A percentile compares a stretch with the other conserved stretches of the same genome.
phyloP scores from a whole-genome alignment of 2,329 filamentous ascomycete genomes.

The Neoascochyta sp. region DNA sequence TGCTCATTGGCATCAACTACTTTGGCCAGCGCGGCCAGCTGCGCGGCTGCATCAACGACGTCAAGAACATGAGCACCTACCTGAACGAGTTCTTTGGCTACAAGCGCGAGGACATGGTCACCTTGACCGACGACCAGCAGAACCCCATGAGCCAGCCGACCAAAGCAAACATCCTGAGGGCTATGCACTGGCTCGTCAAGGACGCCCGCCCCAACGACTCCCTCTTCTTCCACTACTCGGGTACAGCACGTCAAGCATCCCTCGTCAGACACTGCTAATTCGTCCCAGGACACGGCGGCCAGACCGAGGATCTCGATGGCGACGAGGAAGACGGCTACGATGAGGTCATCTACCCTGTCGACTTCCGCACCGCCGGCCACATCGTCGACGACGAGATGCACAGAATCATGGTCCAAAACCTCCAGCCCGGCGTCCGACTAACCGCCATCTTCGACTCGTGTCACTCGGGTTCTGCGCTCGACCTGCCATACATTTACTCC shows the following conservation, averaged over 20 bases:
- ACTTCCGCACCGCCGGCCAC: slow-evolving; percentile 74
- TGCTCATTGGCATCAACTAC: slow-evolving; percentile 95
- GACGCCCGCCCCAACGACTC: slow-evolving; percentile 90
- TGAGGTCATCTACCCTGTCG: slow-evolving; percentile 79
- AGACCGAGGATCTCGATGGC: slow-evolving; percentile 73
- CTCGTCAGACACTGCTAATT: neutral
- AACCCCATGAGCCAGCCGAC: slow-evolving; percentile 97
- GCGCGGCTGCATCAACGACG: slow-evolving; percentile 93
- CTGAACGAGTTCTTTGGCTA: slow-evolving; percentile 87
- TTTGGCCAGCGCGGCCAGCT: slow-evolving; percentile 89
- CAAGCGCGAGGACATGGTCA: slow-evolving; percentile 93
- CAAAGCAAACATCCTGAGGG: slow-evolving; percentile 88
- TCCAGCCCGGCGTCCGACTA: slow-evolving; percentile 77
- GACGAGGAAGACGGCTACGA: slow-evolving; percentile 80
- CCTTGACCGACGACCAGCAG: slow-evolving; percentile 93
- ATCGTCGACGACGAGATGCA: slow-evolving; percentile 85
- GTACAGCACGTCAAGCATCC: slow-evolving; percentile 50
- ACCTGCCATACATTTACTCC: slow-evolving; percentile 75
- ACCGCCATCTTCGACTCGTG: slow-evolving; percentile 81
- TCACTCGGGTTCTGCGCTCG: slow-evolving; percentile 73
- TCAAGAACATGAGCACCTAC: slow-evolving; percentile 93
- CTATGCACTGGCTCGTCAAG: slow-evolving; percentile 98
- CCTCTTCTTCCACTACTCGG: slow-evolving; percentile 96
- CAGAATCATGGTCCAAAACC: slow-evolving; percentile 69
- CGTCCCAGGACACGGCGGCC: slow-evolving; percentile 67